phyloP scores from a whole-genome alignment of 352 stramenopile species.

The Globisporangium spiculum region DNA sequence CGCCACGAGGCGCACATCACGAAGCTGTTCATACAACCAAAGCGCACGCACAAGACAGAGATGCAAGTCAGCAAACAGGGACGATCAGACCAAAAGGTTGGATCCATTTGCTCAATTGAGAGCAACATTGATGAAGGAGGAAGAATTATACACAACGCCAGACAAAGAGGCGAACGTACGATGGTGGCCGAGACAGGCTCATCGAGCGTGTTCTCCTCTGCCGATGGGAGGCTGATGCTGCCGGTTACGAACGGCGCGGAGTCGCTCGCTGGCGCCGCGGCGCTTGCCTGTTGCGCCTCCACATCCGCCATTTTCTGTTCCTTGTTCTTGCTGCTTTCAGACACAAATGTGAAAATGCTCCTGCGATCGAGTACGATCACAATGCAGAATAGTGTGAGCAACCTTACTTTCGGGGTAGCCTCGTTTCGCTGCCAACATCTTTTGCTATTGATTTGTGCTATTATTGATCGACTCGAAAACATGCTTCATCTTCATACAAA shows the following conservation, averaged over 20 bases:
- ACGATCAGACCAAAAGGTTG: neutral
- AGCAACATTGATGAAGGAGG: neutral
- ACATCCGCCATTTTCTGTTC: slow-evolving; percentile 27
- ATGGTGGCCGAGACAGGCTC: slow-evolving; percentile 88
- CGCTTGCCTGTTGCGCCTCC: slow-evolving; percentile 14
- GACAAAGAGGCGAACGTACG: slow-evolving; percentile 38
- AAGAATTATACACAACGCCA: neutral
- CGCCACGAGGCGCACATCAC: slow-evolving; percentile 83
- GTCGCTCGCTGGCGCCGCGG: neutral
- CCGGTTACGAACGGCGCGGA: slow-evolving; percentile 54
- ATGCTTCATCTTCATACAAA: neutral
- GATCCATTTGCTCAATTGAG: neutral
- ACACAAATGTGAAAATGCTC: neutral
- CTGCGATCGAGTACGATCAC: neutral
- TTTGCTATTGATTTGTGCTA: neutral
- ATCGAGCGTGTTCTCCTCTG: slow-evolving; percentile 80
- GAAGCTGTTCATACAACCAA: slow-evolving; percentile 41
- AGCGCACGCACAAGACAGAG: slow-evolving; percentile 4
- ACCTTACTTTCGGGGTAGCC: neutral
- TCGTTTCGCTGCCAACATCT: neutral
- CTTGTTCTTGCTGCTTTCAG: neutral
- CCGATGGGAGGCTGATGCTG: slow-evolving; percentile 77
- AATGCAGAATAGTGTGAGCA: neutral
- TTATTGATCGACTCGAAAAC: neutral
- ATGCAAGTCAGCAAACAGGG: neutral